Base-by-base conservation (phyloP, 2,329 filamentous ascomycete species). In the Botrytis porri region DNA sequence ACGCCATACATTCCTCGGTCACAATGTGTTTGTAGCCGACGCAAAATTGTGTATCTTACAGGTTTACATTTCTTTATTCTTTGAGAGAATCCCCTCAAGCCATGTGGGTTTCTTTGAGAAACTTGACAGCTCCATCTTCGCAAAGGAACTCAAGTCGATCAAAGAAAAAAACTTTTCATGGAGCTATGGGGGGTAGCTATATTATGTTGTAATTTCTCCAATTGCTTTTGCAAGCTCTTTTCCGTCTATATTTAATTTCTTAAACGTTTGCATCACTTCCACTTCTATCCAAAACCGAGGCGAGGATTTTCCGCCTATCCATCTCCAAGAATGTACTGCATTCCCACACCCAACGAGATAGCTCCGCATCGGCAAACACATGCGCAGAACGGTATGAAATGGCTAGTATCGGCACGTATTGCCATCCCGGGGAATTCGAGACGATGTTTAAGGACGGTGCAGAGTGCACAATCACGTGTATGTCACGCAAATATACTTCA, bases 371-470 rank as follows among this genome's bases (percentile, higher is more conserved):
- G 48, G 61, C 64, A 66, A 57, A 18, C 65, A 41, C 32, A 51
- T 48, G 25, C 48, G 43, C 64, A 51, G 22, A 69, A 43, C 54
- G 10, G 41, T 32, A 65, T 25, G 60, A 32, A 35, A 65, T 73
- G 74, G 74, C 59, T 75, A 70, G 74, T 22, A 37, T 60, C 57
- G 65, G 63, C 69, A 65, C 63, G 61, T 35, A 41, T 62, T 37
- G 70, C 73, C 74, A 59, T 61, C 41, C 60, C 60, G 10, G 59
- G 65, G 71, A 74, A 75, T 74, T 72, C 67, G n/a, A 64, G 51
- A 25, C 35, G 67, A 67, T 54, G 73, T 73, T 71, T 74, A 62
- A 65, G 60, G 59, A 72, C 37, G 48, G 72, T 48, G 43, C 74
- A 72, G 72, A 71, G 32, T 57, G 57, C 51, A 51, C 60, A 48